Evolutionary conservation across 2,329 filamentous ascomycete genomes (phyloP), one percentile per base, ranked within the genome.

Genomic region (Fusarium pininemorale): DNA sequence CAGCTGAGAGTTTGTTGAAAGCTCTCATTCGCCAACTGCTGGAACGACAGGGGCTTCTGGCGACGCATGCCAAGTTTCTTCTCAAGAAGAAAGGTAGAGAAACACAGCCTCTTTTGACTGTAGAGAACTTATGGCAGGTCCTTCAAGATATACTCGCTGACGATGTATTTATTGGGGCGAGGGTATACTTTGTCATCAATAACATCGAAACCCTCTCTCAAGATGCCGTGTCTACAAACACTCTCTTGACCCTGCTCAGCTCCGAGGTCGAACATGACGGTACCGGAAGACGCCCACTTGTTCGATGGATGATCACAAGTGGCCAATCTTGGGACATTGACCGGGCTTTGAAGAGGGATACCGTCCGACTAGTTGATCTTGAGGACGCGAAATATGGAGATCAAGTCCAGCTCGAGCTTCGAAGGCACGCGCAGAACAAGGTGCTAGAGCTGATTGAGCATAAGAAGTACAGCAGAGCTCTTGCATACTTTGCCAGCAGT

Each of bases 91-190:
- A 62, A 15, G 66, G 61, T 0, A 64, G 66, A 24, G 74, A 75
- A 15, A 26, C 48, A 0, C 69, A 72, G 48, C 39, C 58, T 8
- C 48, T 73, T 7, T 26, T 73, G 6, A 76, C 74, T 0, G 60
- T 76, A 1, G 74, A 76, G 22, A 76, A 76, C 14, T 50, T 76
- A 80, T 85, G 84, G 84, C 83, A 84, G 38, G 79, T 80, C 14
- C 79, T 85, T 6, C 83, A 84, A 60, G 83, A 84, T 11, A 84
- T 85, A 70, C 78, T 85, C 5, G 74, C 78, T 1, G 84, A 85
- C 32, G 80, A 57, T 7, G 50, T 50, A 2, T 61, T 76, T 20
- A 35, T 48, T 26, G 66, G 63, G 2, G 28, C 56, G 3, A 56
- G 82, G 7, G 79, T 85, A 3, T 82, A 84, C 54, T 82, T 85